Conservation (phyloP, 2,329 filamentous ascomycete genomes). For the Fusarium sp. region DNA sequence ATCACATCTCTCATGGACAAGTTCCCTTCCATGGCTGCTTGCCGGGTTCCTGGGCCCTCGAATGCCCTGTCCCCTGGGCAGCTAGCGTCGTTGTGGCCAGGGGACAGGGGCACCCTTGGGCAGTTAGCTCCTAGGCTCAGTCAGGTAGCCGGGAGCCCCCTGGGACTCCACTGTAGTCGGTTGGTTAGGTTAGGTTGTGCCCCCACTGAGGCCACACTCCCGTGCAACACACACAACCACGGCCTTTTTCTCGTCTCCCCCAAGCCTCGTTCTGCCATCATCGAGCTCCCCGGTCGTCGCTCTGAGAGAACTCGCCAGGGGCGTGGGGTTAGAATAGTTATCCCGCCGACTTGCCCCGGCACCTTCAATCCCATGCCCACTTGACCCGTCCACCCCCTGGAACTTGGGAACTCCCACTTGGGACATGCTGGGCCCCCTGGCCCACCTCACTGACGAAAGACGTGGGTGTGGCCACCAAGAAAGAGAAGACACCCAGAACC, state of each 20-base stretch:
- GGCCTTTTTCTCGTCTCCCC: conserved; percentile 15
- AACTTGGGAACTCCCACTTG: conserved; percentile 36
- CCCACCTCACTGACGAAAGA: conserved; percentile 43
- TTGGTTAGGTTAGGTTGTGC: conserved; percentile 30
- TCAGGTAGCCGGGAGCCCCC: conserved; percentile 19
- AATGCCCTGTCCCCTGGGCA: conserved; percentile 28
- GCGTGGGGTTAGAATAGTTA: conserved; percentile 36
- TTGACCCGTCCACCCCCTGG: conserved; percentile 42
- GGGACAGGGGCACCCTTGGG: conserved; percentile 35
- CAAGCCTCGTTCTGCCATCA: conserved; percentile 16
- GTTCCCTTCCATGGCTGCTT: conserved; percentile 23
- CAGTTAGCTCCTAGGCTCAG: conserved; percentile 18
- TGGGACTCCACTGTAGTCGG: conserved; percentile 35
- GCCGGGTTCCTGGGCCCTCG: conserved; percentile 31
- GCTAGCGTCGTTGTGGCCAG: conserved; percentile 25
- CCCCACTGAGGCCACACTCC: conserved; percentile 43
- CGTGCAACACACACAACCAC: conserved; percentile 32
- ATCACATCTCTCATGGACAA: conserved; percentile 15
- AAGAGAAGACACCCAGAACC: conserved; percentile 34
- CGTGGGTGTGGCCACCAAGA: conserved; percentile 49
- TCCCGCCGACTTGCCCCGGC: conserved; percentile 38
- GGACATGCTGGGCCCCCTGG: conserved; percentile 38
- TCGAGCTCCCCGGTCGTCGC: conserved; percentile 34
- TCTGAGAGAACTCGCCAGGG: conserved; percentile 22
- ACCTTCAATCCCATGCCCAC: conserved; percentile 24